Percentiles rank a stretch among this genome's conserved stretches.
phyloP scores from a whole-genome alignment of 2,329 filamentous ascomycete genomes.

The Fusarium sp. region DNA sequence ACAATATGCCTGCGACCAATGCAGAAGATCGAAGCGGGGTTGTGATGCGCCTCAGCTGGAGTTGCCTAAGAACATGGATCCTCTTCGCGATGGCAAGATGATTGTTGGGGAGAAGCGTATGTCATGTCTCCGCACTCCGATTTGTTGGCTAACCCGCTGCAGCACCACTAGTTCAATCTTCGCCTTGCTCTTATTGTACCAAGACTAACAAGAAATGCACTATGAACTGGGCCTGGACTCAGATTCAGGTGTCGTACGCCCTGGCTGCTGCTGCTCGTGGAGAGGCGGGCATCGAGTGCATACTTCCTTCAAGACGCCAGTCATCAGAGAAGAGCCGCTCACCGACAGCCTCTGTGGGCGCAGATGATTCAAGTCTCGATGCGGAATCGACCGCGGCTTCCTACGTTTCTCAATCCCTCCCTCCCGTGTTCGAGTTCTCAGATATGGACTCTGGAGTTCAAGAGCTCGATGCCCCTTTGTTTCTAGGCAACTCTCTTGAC shows the following conservation, averaged over 20 bases:
- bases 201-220: conserved; percentile 49
- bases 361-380: conserved; percentile 1
- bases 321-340: not conserved
- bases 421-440: not conserved
- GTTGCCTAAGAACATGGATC: conserved; percentile 8
- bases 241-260: conserved; percentile 15
- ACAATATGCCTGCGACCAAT: conserved; percentile 29
- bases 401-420: conserved; percentile 5
- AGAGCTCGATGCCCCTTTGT: not conserved
- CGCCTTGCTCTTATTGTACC: conserved; percentile 47
- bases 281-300: conserved; percentile 13
- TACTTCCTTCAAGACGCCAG: not conserved
- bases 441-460: not conserved
- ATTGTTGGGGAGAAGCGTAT: conserved; percentile 29
- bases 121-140: not conserved
- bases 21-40: conserved; percentile 25
- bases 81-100: conserved; percentile 8
- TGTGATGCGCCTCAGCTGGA: conserved; percentile 23
- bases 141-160: not conserved
- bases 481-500: not conserved
- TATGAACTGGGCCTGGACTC: conserved; percentile 44
- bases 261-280: conserved; percentile 13
- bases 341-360: not conserved
- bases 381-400: conserved; percentile 3
- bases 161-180: conserved; percentile 10